These are phyloP conservation scores for Cucurbitaria berberidis DNA, from an alignment of 2,329 filamentous ascomycete species.

Conservation along the genomic window DNA sequence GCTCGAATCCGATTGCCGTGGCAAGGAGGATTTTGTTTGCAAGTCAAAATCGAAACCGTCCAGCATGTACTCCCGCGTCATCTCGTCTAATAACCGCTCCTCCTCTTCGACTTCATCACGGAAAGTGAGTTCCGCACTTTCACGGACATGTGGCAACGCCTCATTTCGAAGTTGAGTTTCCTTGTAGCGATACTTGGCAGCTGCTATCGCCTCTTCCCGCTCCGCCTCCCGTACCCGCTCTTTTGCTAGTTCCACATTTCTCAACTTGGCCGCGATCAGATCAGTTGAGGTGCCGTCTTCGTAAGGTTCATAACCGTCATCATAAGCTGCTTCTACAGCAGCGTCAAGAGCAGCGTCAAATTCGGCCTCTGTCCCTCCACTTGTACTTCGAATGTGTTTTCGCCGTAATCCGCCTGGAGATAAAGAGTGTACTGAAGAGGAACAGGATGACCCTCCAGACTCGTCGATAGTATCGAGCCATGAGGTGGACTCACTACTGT, in stretches of 20 bases:
- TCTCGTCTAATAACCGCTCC: constrained; percentile 73
- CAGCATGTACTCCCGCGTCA: constrained; percentile 81
- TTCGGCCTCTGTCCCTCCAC: constrained; percentile 80
- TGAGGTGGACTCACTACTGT: constrained; percentile 81
- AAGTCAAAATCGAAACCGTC: constrained; percentile 81
- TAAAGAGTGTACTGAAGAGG: constrained; percentile 80
- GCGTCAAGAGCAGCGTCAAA: constrained; percentile 95
- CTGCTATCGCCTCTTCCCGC: constrained; percentile 67
- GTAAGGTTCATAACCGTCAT: constrained; percentile 84
- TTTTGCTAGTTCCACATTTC: constrained; percentile 76
- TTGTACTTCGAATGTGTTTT: constrained; percentile 71
- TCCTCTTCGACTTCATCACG: constrained; percentile 56
- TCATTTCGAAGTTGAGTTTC: constrained; percentile 54
- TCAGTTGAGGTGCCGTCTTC: constrained; percentile 49
- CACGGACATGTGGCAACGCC: constrained; percentile 49
- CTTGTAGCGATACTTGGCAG: constrained; percentile 66
- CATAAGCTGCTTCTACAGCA: constrained; percentile 93
- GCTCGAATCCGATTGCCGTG: constrained; percentile 83
- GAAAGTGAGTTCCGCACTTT: constrained; percentile 45
- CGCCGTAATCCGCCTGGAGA: constrained; percentile 73
- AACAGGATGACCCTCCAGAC: constrained; percentile 75
- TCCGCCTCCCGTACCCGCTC: constrained; percentile 77
- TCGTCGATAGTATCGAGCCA: constrained; percentile 97
- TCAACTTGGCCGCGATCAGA: constrained; percentile 47
- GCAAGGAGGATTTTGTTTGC: constrained; percentile 70